phyloP scores from a whole-genome alignment of 1,284 basidiomycete species.

The Neotropicomus parvogracilis region DNA sequence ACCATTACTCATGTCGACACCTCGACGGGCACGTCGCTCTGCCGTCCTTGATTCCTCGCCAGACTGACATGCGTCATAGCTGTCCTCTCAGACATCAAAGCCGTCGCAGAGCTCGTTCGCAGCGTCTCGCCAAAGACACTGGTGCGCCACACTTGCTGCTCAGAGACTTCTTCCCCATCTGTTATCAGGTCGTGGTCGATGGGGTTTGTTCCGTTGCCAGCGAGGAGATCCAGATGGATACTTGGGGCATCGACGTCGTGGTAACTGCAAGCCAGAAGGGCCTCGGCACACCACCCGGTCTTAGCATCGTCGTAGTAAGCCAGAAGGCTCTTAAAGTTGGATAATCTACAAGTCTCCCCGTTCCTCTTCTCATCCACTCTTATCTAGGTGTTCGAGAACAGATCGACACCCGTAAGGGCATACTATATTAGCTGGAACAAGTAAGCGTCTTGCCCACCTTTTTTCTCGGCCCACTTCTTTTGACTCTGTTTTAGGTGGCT shows the following conservation, averaged over 20 bases:
- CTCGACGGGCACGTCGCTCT: constrained; percentile 62
- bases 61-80: constrained; percentile 35
- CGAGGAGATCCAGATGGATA: constrained; percentile 93
- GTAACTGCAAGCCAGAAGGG: constrained; percentile 94
- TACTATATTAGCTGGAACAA: constrained; percentile 94
- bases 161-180: neutral
- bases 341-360: neutral
- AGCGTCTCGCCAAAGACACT: constrained; percentile 84
- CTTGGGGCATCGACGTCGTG: constrained; percentile 91
- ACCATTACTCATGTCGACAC: constrained; percentile 96
- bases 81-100: constrained; percentile 85
- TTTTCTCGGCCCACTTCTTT: neutral
- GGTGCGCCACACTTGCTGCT: constrained; percentile 37
- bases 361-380: neutral
- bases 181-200: constrained; percentile 70
- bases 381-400: constrained; percentile 60
- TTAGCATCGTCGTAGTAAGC: constrained; percentile 84
- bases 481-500: constrained; percentile 62
- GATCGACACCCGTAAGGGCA: constrained; percentile 67
- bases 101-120: constrained; percentile 73
- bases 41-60: neutral
- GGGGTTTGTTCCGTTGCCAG: constrained; percentile 95
- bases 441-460: constrained; percentile 32
- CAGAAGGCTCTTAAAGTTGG: constrained; percentile 71
- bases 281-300: constrained; percentile 90